phyloP scores from a whole-genome alignment of 352 stramenopile genomes.

The Globisporangium parvum region DNA sequence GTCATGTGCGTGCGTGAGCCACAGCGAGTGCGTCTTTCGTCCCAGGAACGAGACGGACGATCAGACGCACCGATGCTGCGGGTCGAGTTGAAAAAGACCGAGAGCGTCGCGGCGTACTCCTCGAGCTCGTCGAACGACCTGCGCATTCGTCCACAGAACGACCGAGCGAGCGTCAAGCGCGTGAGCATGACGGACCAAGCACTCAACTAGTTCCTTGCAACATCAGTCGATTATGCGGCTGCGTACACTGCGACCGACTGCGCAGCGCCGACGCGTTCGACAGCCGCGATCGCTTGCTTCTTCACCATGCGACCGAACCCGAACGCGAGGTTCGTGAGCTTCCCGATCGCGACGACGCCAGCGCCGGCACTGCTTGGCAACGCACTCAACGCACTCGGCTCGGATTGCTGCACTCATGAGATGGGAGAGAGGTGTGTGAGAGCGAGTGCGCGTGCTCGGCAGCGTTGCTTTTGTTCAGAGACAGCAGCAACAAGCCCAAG shows the following conservation, averaged over 20 bases:
- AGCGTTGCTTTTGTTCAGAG: not conserved
- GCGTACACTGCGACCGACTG: constrained; percentile 48
- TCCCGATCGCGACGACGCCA: constrained; percentile 38
- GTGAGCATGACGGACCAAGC: no score
- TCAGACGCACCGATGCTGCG: constrained; percentile 42
- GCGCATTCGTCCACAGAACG: constrained; percentile 1
- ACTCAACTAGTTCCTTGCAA: no score
- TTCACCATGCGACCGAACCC: constrained; percentile 82
- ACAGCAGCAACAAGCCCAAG: no score
- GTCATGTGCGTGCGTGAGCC: not conserved
- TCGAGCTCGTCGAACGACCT: constrained; percentile 58
- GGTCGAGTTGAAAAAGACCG: constrained; percentile 68
- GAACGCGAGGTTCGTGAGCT: constrained; percentile 74
- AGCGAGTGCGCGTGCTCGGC: not conserved
- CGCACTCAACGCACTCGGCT: not conserved
- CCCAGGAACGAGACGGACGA: no score
- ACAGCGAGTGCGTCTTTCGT: no score
- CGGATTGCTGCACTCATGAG: not conserved
- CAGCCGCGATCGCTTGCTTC: constrained; percentile 76
- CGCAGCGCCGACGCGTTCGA: constrained; percentile 65
- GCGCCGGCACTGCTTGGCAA: constrained; percentile 11
- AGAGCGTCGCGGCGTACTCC: constrained; percentile 65
- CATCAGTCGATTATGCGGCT: not conserved
- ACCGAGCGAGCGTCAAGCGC: constrained; percentile 1
- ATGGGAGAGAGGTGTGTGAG: not conserved